Percentiles rank a stretch among this genome's conserved stretches.
These are phyloP conservation scores for Citrus sp. DNA, from an alignment of 345 rosid genomes.

Conservation along the genomic window DNA sequence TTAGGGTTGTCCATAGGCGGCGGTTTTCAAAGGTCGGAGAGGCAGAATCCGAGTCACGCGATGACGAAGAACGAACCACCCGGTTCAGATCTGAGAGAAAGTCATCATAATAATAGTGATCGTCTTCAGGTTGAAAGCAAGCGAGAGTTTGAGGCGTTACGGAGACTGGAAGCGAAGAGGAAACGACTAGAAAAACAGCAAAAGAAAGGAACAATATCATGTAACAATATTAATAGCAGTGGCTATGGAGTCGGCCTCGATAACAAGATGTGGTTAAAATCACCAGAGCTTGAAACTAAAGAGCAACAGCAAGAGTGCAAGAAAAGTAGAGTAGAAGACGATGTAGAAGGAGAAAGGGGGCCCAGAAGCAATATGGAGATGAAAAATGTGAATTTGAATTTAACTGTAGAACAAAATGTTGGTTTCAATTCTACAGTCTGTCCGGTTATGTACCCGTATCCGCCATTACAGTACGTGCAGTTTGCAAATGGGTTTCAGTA, in stretches of 20 bases:
- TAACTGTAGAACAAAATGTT: background rate
- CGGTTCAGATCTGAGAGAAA: background rate
- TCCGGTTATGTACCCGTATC: slow-evolving; percentile 18
- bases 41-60: slow-evolving; percentile 9
- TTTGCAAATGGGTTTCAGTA: slow-evolving; percentile 19
- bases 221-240: background rate
- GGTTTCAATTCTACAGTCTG: background rate
- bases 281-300: background rate
- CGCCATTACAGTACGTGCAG: slow-evolving; percentile 15
- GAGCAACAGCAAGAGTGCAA: background rate
- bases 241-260: background rate
- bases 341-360: background rate
- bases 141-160: slow-evolving; percentile 34
- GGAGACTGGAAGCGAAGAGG: slow-evolving; percentile 44
- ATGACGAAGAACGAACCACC: slow-evolving; percentile 5
- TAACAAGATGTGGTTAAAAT: slow-evolving; percentile 4
- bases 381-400: slow-evolving; percentile 1
- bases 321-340: background rate
- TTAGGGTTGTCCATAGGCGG: slow-evolving; percentile 61
- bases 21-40: slow-evolving; percentile 32
- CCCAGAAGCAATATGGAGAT: background rate
- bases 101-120: too few species aligned
- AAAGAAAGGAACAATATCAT: slow-evolving; percentile 5
- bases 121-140: slow-evolving; percentile 13
- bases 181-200: slow-evolving; percentile 43